Base-by-base conservation (phyloP, 257 asterid species). In the Penstemon barbatus region DNA sequence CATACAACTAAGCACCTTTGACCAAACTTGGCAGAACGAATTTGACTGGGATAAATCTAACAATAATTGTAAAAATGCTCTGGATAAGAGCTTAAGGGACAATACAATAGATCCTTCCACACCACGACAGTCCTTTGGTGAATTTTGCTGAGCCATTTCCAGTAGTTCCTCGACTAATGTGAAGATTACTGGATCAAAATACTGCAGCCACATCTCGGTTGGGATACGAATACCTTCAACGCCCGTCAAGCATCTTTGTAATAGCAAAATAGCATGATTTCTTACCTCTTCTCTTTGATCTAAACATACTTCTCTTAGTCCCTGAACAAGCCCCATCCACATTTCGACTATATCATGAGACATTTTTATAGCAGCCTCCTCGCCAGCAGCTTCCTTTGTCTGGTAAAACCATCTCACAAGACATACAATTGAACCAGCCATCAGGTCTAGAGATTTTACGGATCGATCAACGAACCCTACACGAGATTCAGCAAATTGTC, bases 291-390 rank as follows among this genome's bases (percentile, higher is more conserved):
- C 98, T 74, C 98, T 83, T 52, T 68, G 81, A 75, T 93, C 98
- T 8, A 81, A 45, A 49, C 97, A 88, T 7, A 93, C 91, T 76
- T 87, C 88, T 60, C 91, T 83, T 42, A 93, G 75, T 51, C 92
- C 96, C 73, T 88, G 97, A 4, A 90, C 79, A 72, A 90, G 86
- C 81, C 98, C 84, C 86, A 88, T 71, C 98, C 98, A 93, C 98
- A 93, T 93, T 66, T 93, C 97, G 39, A 87, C 80, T 74, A 92
- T 87, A 73, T 87, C 97, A 77, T 83, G 85, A 44, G 90, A 85
- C 89, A 92, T 77, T 76, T 88, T 88, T n/a, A 60, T 18, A 15
- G 82, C 84, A 56, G 85, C 93, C 72, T 86, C 96, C 78, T 81
- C 92, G 5, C 68, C 85, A 9, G 73, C 82, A 43, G 84, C 89